Base-by-base conservation (phyloP, 139 green algal genomes). In the Coelastrella sp. region DNA sequence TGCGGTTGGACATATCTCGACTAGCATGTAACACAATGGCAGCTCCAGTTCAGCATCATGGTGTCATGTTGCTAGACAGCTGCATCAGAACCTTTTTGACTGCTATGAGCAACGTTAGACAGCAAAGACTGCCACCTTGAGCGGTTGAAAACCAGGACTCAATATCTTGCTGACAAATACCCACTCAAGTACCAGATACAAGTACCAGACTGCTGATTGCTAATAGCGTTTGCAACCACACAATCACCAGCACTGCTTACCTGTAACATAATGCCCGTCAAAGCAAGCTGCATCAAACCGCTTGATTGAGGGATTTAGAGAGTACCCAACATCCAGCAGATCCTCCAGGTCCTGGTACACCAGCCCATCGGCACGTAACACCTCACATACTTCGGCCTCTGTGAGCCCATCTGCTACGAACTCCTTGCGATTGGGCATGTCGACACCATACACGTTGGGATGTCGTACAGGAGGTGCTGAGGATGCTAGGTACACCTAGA, bases 361-460 rank as follows among this genome's bases (percentile, higher is more conserved):
- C 20, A 99, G 94, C 0, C 97, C 97, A 87, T 99, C 98, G 14
- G 98, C 98, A 20, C 95, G 94, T 19, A 99, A 94, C 68, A 95
- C 85, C 47, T 95, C 22, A 71, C 92, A 93, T 61, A 95, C 96
- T 91, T 98, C 87, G 60, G 98, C 95, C 78, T 98, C 96, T 7
- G 90, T 97, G 20, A 98, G 93, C 17, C 95, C 94, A 83, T 97
- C 93, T 6, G 97, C 97, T 65, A 99, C 97, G 94, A 99, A 99
- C 95, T 99, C 98, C 92, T 96, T 95, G 57, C 94, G 87, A 80
- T 90, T 97, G 85, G 98, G 98, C 96, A 99, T 98, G 94, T 99
- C 98, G 79, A 99, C 98, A 65, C 98, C 98, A 90, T 99, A 99
- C 84, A 99, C 99, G 94, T 99, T 99, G 80, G 98, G 97, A 94